phyloP scores from a whole-genome alignment of 106 monocot species.

The Gastrodia elata region DNA sequence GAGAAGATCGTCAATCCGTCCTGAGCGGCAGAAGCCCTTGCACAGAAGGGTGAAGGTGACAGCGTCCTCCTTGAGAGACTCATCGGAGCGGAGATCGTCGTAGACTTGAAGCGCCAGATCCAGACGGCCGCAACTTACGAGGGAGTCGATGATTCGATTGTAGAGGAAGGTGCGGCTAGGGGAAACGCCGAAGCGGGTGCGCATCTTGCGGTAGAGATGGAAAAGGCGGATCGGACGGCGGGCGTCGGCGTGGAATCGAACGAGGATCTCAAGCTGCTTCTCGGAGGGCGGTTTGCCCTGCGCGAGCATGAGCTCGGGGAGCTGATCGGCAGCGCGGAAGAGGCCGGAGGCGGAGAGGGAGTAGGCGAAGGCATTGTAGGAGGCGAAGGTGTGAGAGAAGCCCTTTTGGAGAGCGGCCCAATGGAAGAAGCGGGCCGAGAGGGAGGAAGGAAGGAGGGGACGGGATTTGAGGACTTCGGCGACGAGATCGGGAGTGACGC shows the following conservation, averaged over 20 bases:
- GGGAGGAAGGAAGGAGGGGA: slow-evolving; percentile 23
- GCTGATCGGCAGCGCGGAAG: slow-evolving; percentile 56
- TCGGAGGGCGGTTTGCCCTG: slow-evolving; percentile 58
- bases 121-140: slow-evolving; percentile 42
- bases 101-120: slow-evolving; percentile 57
- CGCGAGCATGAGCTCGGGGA: slow-evolving; percentile 70
- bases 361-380: slow-evolving; percentile 72
- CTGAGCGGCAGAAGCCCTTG: slow-evolving; percentile 52
- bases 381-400: slow-evolving; percentile 61
- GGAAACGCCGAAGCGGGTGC: slow-evolving; percentile 38
- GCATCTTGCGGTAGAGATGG: slow-evolving; percentile 44
- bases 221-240: slow-evolving; percentile 45
- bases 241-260: slow-evolving; percentile 58
- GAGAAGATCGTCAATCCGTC: slow-evolving; percentile 39
- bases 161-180: slow-evolving; percentile 56
- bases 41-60: slow-evolving; percentile 73
- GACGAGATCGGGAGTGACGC: slow-evolving; percentile 60
- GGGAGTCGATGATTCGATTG: slow-evolving; percentile 62
- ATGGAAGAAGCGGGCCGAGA: slow-evolving; percentile 74
- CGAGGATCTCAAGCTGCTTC: slow-evolving; percentile 86
- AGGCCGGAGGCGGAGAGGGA: slow-evolving; percentile 37
- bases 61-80: slow-evolving; percentile 51
- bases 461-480: slow-evolving; percentile 61
- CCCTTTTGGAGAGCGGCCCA: slow-evolving; percentile 72
- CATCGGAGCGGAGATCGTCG: slow-evolving; percentile 45